Evolutionary conservation across 2,329 filamentous ascomycete species (phyloP).

Genomic region (Neonectria magnoliae): DNA sequence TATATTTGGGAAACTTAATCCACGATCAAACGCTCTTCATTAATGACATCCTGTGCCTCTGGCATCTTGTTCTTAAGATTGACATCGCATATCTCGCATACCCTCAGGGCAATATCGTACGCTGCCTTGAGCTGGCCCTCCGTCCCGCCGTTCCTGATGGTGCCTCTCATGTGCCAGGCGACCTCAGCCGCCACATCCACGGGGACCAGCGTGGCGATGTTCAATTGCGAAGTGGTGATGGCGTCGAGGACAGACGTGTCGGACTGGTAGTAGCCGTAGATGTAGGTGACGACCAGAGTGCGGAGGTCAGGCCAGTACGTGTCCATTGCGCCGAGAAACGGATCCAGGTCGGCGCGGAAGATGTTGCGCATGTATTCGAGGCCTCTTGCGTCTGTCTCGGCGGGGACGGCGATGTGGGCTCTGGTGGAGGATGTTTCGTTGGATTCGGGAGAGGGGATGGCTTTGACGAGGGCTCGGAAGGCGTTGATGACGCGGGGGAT

Average conservation of each 20-base stretch:
- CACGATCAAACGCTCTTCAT: constrained; percentile 27
- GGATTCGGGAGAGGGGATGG: constrained; percentile 30
- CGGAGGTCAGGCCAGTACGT: constrained; percentile 40
- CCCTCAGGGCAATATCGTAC: constrained; percentile 9
- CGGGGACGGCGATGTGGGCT: constrained; percentile 28
- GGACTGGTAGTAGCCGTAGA: constrained; percentile 42
- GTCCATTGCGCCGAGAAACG: constrained; percentile 39
- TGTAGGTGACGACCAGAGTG: constrained; percentile 37
- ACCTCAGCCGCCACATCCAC: constrained; percentile 42
- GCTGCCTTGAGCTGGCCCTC: constrained; percentile 27
- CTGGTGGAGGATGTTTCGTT: constrained; percentile 35
- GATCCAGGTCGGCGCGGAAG: constrained; percentile 40
- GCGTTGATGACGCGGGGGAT: constrained; percentile 43
- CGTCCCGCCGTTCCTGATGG: constrained; percentile 37
- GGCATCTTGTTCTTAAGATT: constrained; percentile 37
- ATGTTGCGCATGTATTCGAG: constrained; percentile 41
- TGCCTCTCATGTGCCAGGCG: constrained; percentile 41
- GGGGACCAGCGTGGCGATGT: constrained; percentile 39
- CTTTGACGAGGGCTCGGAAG: constrained; percentile 35
- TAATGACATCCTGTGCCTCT: constrained; percentile 35
- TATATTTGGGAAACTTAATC: neutral
- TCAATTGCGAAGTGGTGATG: constrained; percentile 37
- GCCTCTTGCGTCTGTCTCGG: constrained; percentile 31
- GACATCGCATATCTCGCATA: constrained; percentile 32
- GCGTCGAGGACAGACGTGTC: constrained; percentile 37